A percentile compares a stretch with the other conserved stretches of the same genome.
Evolutionary conservation across 2,329 filamentous ascomycete species (phyloP).

Genomic region (Tympanopsis confertula): DNA sequence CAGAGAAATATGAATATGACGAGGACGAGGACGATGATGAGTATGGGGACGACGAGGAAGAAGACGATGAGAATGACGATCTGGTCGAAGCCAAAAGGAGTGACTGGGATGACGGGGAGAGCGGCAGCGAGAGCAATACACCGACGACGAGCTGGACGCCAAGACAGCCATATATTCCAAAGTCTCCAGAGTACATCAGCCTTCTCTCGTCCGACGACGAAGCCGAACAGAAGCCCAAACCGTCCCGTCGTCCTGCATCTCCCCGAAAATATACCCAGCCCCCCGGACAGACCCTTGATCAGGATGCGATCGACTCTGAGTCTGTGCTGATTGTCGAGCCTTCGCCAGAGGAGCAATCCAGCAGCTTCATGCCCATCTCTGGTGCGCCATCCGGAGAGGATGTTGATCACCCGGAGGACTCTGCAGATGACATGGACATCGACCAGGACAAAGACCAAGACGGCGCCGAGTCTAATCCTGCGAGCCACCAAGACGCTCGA

Average conservation of each 20-base stretch:
- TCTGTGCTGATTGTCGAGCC: too few relatives aligned
- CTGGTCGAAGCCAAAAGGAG: conserved; percentile 1
- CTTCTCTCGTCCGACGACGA: background rate
- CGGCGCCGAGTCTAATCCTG: too few relatives aligned
- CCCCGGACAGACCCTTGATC: too few relatives aligned
- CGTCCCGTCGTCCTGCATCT: background rate
- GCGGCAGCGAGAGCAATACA: conserved; percentile 2
- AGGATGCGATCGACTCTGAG: too few relatives aligned
- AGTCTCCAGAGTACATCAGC: too few relatives aligned
- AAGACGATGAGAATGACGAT: conserved; percentile 4
- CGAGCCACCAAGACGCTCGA: too few relatives aligned
- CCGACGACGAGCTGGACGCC: conserved; percentile 6
- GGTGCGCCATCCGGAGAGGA: background rate
- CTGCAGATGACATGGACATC: too few relatives aligned
- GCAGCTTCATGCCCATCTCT: background rate
- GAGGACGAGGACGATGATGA: conserved; percentile 5
- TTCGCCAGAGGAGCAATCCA: background rate
- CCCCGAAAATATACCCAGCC: too few relatives aligned
- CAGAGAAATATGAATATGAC: conserved; percentile 10
- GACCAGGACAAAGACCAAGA: too few relatives aligned
- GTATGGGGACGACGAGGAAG: background rate
- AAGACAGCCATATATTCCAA: too few relatives aligned
- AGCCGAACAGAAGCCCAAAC: background rate
- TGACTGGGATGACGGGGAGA: conserved; percentile 4
- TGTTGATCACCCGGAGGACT: too few relatives aligned